A percentile compares a stretch with the other conserved stretches of the same genome.
phyloP scores from a whole-genome alignment of 495 filamentous ascomycete species.

The Xylaria telfairii region DNA sequence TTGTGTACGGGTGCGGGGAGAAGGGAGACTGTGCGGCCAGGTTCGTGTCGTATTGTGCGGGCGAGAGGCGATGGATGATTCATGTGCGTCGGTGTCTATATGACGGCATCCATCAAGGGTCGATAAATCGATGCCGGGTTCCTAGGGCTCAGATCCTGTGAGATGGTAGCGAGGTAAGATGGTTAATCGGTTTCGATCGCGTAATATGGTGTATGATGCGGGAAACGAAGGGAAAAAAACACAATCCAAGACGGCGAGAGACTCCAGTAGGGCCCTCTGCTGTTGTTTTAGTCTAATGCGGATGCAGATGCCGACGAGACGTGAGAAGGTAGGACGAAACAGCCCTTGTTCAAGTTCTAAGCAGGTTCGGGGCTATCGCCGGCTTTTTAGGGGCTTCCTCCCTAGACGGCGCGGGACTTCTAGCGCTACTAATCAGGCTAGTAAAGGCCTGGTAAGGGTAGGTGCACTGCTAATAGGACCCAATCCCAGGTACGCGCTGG shows the following conservation, averaged over 20 bases:
- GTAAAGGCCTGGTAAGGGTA: no score
- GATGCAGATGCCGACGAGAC: not conserved
- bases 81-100: slow-evolving; percentile 17
- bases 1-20: not conserved
- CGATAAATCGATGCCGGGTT: slow-evolving; percentile 11
- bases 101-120: slow-evolving; percentile 22
- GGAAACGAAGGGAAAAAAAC: not conserved
- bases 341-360: not conserved
- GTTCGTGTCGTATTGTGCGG: slow-evolving; percentile 8
- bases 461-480: not conserved
- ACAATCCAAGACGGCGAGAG: not conserved
- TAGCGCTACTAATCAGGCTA: not conserved
- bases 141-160: not conserved
- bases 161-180: slow-evolving; percentile 3
- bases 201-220: not conserved
- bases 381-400: slow-evolving; percentile 3
- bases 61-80: not conserved
- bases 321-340: not conserved
- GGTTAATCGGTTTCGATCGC: not conserved
- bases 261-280: not conserved
- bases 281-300: not conserved
- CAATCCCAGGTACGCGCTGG: not conserved
- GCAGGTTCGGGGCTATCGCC: not conserved
- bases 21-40: not conserved
- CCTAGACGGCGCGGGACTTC: not conserved